Percentiles rank a stretch among this genome's conserved stretches.
Evolutionary conservation across 1,284 basidiomycete species (phyloP).

Genomic region (Ceratobasidium sp.): DNA sequence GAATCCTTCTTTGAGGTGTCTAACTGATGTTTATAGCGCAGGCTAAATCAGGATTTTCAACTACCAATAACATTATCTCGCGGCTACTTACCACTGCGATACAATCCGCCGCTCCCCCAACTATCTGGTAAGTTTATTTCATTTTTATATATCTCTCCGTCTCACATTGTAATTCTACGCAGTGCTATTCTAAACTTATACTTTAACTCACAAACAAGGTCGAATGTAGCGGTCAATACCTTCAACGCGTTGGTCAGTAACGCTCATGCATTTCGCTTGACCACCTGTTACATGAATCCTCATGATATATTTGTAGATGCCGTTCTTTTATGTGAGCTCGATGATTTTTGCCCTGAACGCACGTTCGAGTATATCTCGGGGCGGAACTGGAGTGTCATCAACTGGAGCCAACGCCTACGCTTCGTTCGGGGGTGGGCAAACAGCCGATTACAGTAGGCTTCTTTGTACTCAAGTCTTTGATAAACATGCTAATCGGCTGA

Average conservation of each 20-base stretch:
- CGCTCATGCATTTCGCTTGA: not conserved
- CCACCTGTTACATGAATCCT: no score
- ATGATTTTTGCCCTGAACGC: slow-evolving; percentile 34
- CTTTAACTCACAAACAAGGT: not conserved
- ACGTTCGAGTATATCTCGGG: slow-evolving; percentile 13
- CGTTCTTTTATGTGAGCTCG: slow-evolving; percentile 33
- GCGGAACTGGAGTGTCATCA: not conserved
- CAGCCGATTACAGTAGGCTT: slow-evolving; percentile 7
- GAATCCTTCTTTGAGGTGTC: not conserved
- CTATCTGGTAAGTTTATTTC: slow-evolving; percentile 23
- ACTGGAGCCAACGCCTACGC: slow-evolving; percentile 30
- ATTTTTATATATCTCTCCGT: no score
- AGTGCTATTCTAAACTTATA: slow-evolving; percentile 36
- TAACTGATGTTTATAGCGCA: not conserved
- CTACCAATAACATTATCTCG: slow-evolving; percentile 27
- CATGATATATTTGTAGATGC: not conserved
- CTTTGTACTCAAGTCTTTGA: not conserved
- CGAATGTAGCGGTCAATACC: slow-evolving; percentile 18
- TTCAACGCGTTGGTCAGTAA: slow-evolving; percentile 31
- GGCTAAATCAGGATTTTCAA: slow-evolving; percentile 32
- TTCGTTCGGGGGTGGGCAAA: slow-evolving; percentile 3
- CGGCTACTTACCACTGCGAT: slow-evolving; percentile 21
- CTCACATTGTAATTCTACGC: no score
- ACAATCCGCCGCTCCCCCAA: slow-evolving; percentile 27
- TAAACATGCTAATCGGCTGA: no score